Base-by-base conservation (phyloP, 2,329 filamentous ascomycete species). In the Ceratocystiopsis minuta region DNA sequence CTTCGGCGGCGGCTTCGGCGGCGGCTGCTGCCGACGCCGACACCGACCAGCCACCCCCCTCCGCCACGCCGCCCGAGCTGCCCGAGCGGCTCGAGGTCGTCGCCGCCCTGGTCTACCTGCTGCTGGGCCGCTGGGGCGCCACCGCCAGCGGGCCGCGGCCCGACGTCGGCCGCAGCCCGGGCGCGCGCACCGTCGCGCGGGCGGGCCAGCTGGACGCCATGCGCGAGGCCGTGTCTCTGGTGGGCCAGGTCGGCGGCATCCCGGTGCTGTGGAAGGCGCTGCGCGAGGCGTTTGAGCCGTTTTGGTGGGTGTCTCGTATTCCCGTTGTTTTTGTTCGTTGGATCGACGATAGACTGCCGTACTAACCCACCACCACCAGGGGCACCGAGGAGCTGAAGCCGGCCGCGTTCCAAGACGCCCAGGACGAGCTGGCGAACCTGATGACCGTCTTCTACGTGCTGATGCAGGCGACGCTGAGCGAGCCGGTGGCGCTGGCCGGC, bases 61-160 rank as follows among this genome's bases (percentile, higher is more conserved):
- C n/a, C n/a, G n/a, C n/a, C n/a, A n/a, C n/a, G 24, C 24, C 24
- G 24, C 24, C 11, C 60, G 64, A 15, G 55, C 34, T 39, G 20
- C 37, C 39, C 20, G 40, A 66, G 41, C 62, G 71, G 10, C 62
- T 62, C 39, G 67, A 68, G 39, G 68, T 66, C 14, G 63, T 80
- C 31, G 70, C 70, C 32, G 67, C 66, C 37, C 56, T 78, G 37
- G 58, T 75, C 4, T 78, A 79, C 51, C 56, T 81, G 20, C 62
- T 79, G 14, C 66, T 83, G 6, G 81, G 81, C 2, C 65, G 77
- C 33, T 87, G 81, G 81, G 70, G 67, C 3, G 66, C 76, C 39
- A 83, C 77, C 12, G 78, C 77, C 31, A 70, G 74, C 28, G 54
- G 60, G 40, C 44, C 53, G 5, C 51, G 55, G 40, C 54, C 58